These are phyloP conservation scores for Ensete ventricosum DNA, from an alignment of 176 grass and related monocot species.

Conservation along the genomic window DNA sequence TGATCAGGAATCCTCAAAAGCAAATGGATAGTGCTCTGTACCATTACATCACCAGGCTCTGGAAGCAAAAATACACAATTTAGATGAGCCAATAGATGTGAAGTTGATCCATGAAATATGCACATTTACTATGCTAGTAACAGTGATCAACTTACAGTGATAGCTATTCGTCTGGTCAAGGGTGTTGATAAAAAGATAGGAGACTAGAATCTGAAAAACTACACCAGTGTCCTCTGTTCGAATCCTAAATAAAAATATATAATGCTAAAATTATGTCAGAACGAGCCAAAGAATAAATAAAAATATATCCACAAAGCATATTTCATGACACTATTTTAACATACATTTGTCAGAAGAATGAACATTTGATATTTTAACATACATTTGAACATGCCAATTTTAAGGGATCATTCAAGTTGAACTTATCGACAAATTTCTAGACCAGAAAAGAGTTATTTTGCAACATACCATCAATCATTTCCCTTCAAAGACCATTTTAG, in stretches of 20 bases:
- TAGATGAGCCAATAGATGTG: background rate
- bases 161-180: background rate
- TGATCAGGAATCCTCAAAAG: background rate
- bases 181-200: background rate
- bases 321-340: background rate
- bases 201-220: constrained; percentile 23
- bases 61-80: background rate
- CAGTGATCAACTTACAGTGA: background rate
- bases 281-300: constrained; percentile 16
- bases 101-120: background rate
- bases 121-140: constrained; percentile 14
- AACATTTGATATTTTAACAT: constrained; percentile 2
- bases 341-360: background rate
- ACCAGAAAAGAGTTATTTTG: constrained; percentile 23
- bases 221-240: constrained; percentile 15
- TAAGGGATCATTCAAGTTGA: background rate
- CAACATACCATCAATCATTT: constrained; percentile 30
- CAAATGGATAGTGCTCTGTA: background rate
- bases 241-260: constrained; percentile 19
- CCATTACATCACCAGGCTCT: constrained; percentile 8
- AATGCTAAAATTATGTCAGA: constrained; percentile 37
- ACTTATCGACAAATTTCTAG: background rate
- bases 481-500: constrained; percentile 27
- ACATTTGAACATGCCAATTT: background rate
- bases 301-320: background rate